phyloP scores from a whole-genome alignment of 441 rosid genomes.

The Pelargonium myrrhifolium region DNA sequence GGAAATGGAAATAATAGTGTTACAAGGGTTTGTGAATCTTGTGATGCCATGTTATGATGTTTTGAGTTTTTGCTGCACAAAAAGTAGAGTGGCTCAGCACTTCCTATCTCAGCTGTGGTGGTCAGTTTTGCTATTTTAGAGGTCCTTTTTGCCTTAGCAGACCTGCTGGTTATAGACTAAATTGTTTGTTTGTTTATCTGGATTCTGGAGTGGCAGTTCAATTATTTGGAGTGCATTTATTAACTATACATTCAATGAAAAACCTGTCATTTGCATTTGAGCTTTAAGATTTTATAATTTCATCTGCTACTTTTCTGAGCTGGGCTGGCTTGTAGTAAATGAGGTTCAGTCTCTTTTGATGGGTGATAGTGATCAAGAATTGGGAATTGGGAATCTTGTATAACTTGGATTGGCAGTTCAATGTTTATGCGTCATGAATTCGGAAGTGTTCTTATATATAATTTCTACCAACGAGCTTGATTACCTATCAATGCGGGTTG shows the following conservation, averaged over 20 bases:
- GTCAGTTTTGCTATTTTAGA: background rate
- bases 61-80: background rate
- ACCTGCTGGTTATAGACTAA: constrained; percentile 4
- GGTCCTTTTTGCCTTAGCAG: constrained; percentile 7
- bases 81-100: background rate
- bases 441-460: too few relatives aligned
- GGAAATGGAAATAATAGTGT: background rate
- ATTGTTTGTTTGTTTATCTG: background rate
- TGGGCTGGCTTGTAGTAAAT: constrained; percentile 7
- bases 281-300: background rate
- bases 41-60: background rate
- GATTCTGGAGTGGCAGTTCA: background rate
- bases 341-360: background rate
- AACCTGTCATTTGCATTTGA: constrained; percentile 1
- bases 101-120: background rate
- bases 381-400: too few relatives aligned
- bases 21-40: background rate
- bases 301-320: background rate
- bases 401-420: background rate
- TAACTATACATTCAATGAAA: background rate
- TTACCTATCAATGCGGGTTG: too few relatives aligned
- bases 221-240: constrained; percentile 4
- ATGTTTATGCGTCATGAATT: background rate
- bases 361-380: background rate
- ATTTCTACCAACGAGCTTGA: too few relatives aligned